Conservation (phyloP, 805 yeast species). For the Crinitomyces ghanaensis region DNA sequence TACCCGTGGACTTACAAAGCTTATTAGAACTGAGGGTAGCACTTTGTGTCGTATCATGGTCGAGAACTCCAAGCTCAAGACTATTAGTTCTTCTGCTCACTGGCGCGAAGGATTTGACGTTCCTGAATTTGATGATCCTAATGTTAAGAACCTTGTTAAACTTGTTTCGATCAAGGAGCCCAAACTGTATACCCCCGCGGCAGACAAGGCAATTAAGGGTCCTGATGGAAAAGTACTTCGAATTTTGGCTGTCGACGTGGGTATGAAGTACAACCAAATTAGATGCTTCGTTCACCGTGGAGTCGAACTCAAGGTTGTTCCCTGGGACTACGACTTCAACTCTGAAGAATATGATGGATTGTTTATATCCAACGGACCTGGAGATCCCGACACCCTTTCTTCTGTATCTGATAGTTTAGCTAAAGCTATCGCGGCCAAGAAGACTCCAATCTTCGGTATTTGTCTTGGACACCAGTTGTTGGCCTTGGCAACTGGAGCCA, state of each 20-base stretch:
- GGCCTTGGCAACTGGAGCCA: slow-evolving; percentile 92
- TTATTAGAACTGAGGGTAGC: slow-evolving; percentile 84
- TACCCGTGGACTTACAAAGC: slow-evolving; percentile 89
- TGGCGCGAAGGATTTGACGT: slow-evolving; percentile 59
- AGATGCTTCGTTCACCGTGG: slow-evolving; percentile 95
- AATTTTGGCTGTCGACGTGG: slow-evolving; percentile 88
- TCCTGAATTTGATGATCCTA: slow-evolving; percentile 92
- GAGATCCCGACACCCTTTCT: slow-evolving; percentile 87
- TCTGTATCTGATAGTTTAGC: slow-evolving; percentile 52
- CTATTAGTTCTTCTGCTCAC: slow-evolving; percentile 28
- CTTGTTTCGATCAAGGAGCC: slow-evolving; percentile 76
- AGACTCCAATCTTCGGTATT: slow-evolving; percentile 92
- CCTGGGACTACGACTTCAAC: slow-evolving; percentile 84
- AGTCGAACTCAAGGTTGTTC: slow-evolving; percentile 89
- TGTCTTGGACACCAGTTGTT: slow-evolving; percentile 96
- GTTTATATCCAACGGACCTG: slow-evolving; percentile 97
- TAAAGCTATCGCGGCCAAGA: slow-evolving; percentile 47
- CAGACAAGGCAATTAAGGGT: slow-evolving; percentile 39
- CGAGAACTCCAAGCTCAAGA: slow-evolving; percentile 22
- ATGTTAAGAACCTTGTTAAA: slow-evolving; percentile 81
- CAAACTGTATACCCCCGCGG: slow-evolving; percentile 60
- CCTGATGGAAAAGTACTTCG: slow-evolving; percentile 62
- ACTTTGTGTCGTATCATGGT: slow-evolving; percentile 79
- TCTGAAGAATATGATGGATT: slow-evolving; percentile 84
- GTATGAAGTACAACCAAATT: slow-evolving; percentile 96